Evolutionary conservation across 352 stramenopile species (phyloP).

Genomic region (Phytophthora capsici): DNA sequence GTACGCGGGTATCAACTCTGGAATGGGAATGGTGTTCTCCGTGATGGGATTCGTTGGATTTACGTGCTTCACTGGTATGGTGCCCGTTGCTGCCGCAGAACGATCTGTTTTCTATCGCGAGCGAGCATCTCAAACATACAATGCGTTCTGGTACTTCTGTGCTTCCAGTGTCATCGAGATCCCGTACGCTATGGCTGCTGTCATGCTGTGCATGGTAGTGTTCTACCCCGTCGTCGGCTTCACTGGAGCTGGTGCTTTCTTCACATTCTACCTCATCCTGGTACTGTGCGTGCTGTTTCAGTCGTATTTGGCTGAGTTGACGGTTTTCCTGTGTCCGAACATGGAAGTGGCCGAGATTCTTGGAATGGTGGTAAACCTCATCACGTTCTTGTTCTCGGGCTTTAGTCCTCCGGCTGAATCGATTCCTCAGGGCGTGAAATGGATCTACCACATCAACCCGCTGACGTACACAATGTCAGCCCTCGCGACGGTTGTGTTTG

Average conservation of each 20-base stretch:
- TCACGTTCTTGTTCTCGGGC: conserved; percentile 42
- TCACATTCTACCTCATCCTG: conserved; percentile 38
- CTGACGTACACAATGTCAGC: conserved; percentile 44
- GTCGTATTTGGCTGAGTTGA: conserved; percentile 33
- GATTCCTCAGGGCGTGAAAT: conserved; percentile 25
- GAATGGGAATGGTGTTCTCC: conserved; percentile 19
- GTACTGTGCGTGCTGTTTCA: conserved; percentile 30
- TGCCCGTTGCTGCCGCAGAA: conserved; percentile 6
- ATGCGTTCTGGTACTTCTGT: conserved; percentile 27
- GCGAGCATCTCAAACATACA: conserved; percentile 20
- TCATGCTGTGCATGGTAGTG: conserved; percentile 10
- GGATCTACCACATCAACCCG: conserved; percentile 38
- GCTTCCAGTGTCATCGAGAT: conserved; percentile 16
- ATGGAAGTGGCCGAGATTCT: conserved; percentile 33
- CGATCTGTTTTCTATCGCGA: conserved; percentile 22
- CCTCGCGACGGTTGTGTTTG: conserved; percentile 39
- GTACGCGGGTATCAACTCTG: conserved; percentile 20
- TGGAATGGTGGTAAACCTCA: conserved; percentile 39
- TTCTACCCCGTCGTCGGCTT: conserved; percentile 28
- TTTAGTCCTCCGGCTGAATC: conserved; percentile 44
- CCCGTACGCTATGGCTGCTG: conserved; percentile 3
- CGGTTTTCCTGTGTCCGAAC: conserved; percentile 39
- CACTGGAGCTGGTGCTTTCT: conserved; percentile 21
- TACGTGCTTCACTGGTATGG: conserved; percentile 9
- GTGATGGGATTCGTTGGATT: conserved; percentile 9